These are phyloP conservation scores for Mucor indicus DNA, from an alignment of 371 early-diverging fungal genomes.

Conservation along the genomic window DNA sequence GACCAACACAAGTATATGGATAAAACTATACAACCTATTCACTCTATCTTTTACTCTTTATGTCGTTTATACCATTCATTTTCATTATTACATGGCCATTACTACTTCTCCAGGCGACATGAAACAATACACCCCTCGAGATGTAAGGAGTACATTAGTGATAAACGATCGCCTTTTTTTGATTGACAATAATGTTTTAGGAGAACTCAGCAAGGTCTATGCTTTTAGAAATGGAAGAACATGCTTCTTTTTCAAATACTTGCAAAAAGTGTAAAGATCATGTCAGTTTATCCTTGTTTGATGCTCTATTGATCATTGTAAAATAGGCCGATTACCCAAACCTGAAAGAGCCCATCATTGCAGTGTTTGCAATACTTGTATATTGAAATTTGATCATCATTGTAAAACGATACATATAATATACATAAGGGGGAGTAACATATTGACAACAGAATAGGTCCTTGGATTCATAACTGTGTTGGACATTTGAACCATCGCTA, in stretches of 20 bases:
- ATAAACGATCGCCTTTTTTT: background rate
- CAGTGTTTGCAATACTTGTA: constrained; percentile 81
- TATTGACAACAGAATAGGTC: no score
- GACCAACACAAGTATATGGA: constrained; percentile 22
- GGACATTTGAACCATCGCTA: constrained; percentile 82
- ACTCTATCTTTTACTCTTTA: constrained; percentile 43
- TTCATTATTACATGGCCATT: constrained; percentile 62
- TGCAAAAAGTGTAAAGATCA: constrained; percentile 49
- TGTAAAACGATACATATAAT: constrained; percentile 44
- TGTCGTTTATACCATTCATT: constrained; percentile 53
- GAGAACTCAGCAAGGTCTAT: constrained; percentile 26
- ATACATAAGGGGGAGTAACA: no score
- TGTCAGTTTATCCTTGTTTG: background rate
- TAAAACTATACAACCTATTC: constrained; percentile 26
- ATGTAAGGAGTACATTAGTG: background rate
- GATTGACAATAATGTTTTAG: no score
- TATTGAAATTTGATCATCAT: constrained; percentile 70
- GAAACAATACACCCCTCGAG: constrained; percentile 14
- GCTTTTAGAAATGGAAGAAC: constrained; percentile 49
- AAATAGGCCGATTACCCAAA: constrained; percentile 64
- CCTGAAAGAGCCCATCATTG: constrained; percentile 94
- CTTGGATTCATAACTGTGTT: constrained; percentile 82
- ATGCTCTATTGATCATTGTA: background rate
- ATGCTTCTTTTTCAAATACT: constrained; percentile 38
- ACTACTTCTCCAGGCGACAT: constrained; percentile 51